Evolutionary conservation across 2,329 filamentous ascomycete species (phyloP).

Genomic region (Fusarium annulatum): DNA sequence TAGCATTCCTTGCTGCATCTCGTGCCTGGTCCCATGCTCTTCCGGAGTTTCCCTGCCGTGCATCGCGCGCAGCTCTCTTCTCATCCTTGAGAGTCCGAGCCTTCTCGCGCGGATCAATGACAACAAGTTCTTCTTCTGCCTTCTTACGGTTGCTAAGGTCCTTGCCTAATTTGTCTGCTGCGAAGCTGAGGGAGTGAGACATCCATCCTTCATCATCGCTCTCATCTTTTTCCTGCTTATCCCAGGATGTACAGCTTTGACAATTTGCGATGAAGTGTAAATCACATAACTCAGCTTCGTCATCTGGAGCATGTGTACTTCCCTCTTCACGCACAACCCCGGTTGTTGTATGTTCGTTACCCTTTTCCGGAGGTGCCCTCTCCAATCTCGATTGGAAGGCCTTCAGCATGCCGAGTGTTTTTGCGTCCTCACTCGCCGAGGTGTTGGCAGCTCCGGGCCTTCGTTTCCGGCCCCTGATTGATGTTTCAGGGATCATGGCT

Average conservation of each 20-base stretch:
- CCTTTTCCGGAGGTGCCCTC: slow-evolving; percentile 56
- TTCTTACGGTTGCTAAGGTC: slow-evolving; percentile 91
- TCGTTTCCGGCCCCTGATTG: slow-evolving; percentile 77
- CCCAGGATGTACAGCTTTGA: slow-evolving; percentile 90
- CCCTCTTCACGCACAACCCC: slow-evolving; percentile 43
- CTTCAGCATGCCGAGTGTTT: slow-evolving; percentile 76
- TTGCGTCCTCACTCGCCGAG: slow-evolving; percentile 67
- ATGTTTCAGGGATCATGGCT: slow-evolving; percentile 77
- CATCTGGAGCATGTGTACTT: slow-evolving; percentile 55
- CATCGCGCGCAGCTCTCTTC: slow-evolving; percentile 69
- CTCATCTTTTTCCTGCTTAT: slow-evolving; percentile 70
- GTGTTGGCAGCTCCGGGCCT: slow-evolving; percentile 66
- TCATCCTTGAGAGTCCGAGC: slow-evolving; percentile 77
- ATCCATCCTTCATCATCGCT: slow-evolving; percentile 81
- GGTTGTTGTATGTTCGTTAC: slow-evolving; percentile 29
- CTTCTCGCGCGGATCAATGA: slow-evolving; percentile 92
- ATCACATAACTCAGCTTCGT: slow-evolving; percentile 85
- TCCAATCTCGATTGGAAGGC: slow-evolving; percentile 85
- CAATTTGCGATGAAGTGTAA: slow-evolving; percentile 96
- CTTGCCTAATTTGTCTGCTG: slow-evolving; percentile 90
- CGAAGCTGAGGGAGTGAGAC: slow-evolving; percentile 85
- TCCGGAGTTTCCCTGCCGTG: slow-evolving; percentile 62
- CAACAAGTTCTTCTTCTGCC: slow-evolving; percentile 89
- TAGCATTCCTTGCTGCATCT: slow-evolving; percentile 64
- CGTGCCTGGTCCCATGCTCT: slow-evolving; percentile 65